Evolutionary conservation across 805 yeast species (phyloP).

Genomic region (Pichia ethanolica): DNA sequence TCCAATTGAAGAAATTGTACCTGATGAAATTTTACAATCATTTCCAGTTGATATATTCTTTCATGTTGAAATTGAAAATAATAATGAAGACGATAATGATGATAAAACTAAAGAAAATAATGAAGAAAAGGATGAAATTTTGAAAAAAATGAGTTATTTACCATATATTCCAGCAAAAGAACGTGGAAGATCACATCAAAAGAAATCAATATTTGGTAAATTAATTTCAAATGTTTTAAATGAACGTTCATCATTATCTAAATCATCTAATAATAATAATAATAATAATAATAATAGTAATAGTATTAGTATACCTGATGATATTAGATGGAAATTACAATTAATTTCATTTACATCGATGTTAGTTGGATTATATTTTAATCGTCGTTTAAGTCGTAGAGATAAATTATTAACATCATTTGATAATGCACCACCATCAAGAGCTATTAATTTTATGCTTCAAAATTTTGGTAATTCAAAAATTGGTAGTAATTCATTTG

Average conservation of each 20-base stretch:
- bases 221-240: neutral
- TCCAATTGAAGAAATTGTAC: constrained; percentile 64
- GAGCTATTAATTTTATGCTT: constrained; percentile 63
- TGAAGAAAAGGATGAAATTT: constrained; percentile 36
- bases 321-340: constrained; percentile 47
- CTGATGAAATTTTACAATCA: constrained; percentile 52
- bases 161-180: constrained; percentile 5
- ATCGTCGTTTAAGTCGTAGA: constrained; percentile 59
- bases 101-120: constrained; percentile 44
- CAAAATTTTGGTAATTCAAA: constrained; percentile 63
- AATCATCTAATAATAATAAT: too few species aligned
- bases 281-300: too few species aligned
- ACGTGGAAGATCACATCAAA: constrained; percentile 20
- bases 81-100: constrained; percentile 23
- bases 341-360: constrained; percentile 74
- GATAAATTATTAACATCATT: constrained; percentile 51
- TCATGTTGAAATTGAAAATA: constrained; percentile 25
- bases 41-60: constrained; percentile 60
- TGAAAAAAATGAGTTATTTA: constrained; percentile 1
- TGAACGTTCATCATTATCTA: neutral
- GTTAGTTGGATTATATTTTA: constrained; percentile 69
- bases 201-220: constrained; percentile 23
- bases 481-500: constrained; percentile 42
- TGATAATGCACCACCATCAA: constrained; percentile 71
- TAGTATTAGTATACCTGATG: neutral